These are phyloP conservation scores for Sugiyamaella neomexicana DNA, from an alignment of 1,139 yeast species.

Conservation along the genomic window DNA sequence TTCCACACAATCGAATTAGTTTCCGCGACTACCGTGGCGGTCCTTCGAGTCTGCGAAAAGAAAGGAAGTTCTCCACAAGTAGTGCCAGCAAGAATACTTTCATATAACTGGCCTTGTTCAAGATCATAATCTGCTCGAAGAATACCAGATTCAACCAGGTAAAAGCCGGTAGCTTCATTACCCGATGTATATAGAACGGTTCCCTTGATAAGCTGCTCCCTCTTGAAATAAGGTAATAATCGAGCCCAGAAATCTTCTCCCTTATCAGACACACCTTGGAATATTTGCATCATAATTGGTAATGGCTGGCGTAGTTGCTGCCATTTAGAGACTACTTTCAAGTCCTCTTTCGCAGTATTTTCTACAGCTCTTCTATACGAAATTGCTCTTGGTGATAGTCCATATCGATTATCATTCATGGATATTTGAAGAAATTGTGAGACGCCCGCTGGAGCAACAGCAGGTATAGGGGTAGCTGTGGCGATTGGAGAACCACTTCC, in stretches of 20 bases:
- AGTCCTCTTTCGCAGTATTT: slow-evolving; percentile 47
- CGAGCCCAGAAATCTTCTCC: slow-evolving; percentile 67
- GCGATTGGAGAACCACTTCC: neutral
- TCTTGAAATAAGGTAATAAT: slow-evolving; percentile 53
- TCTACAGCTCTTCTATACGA: slow-evolving; percentile 65
- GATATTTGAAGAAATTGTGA: slow-evolving; percentile 24
- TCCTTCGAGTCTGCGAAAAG: slow-evolving; percentile 48
- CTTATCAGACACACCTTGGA: slow-evolving; percentile 63
- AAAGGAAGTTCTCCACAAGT: slow-evolving; percentile 75
- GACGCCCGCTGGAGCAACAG: neutral
- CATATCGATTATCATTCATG: slow-evolving; percentile 13
- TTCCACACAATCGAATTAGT: slow-evolving; percentile 73
- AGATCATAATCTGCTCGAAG: slow-evolving; percentile 61
- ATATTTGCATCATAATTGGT: slow-evolving; percentile 65
- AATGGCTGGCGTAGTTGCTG: slow-evolving; percentile 56
- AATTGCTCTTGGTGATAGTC: slow-evolving; percentile 64
- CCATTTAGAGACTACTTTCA: slow-evolving; percentile 35
- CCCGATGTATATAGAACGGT: slow-evolving; percentile 39
- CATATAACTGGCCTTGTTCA: slow-evolving; percentile 60
- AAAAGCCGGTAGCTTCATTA: slow-evolving; percentile 48
- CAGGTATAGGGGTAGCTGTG: neutral
- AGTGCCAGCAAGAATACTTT: slow-evolving; percentile 84
- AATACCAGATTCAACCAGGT: slow-evolving; percentile 74
- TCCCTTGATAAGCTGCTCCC: slow-evolving; percentile 52
- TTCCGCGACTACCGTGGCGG: slow-evolving; percentile 46